Percentiles rank a stretch among this genome's conserved stretches.
Evolutionary conservation across 805 yeast genomes (phyloP).

Genomic region (Ogataea henricii): DNA sequence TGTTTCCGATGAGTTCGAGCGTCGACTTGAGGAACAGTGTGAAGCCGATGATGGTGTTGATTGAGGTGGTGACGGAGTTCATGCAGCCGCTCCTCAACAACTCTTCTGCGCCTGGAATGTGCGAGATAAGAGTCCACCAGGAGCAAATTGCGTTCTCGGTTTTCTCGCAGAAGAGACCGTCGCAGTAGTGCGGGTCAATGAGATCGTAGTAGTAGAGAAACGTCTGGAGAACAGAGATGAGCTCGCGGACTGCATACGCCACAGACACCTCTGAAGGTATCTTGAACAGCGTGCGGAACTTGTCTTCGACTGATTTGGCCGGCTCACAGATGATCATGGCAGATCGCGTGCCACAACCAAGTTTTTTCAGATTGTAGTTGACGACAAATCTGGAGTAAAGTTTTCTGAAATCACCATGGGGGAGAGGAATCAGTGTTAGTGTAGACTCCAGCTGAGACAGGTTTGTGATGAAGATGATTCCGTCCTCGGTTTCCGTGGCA

Average conservation of each 20-base stretch:
- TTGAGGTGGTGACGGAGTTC: constrained; percentile 45
- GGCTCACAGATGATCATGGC: constrained; percentile 71
- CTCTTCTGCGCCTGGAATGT: constrained; percentile 36
- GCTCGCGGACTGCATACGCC: constrained; percentile 67
- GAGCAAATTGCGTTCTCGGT: constrained; percentile 69
- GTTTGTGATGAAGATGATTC: constrained; percentile 76
- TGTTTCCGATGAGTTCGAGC: constrained; percentile 56
- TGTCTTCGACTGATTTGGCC: constrained; percentile 76
- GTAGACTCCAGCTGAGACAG: constrained; percentile 72
- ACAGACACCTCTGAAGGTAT: constrained; percentile 56
- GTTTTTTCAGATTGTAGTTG: constrained; percentile 72
- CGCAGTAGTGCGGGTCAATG: constrained; percentile 67
- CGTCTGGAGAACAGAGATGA: constrained; percentile 74
- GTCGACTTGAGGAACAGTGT: constrained; percentile 66
- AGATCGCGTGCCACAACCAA: constrained; percentile 86
- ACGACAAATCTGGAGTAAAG: constrained; percentile 60
- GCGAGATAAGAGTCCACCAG: constrained; percentile 71
- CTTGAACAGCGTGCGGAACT: constrained; percentile 74
- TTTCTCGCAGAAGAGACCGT: constrained; percentile 79
- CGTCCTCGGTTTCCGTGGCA: constrained; percentile 62
- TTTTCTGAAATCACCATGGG: constrained; percentile 51
- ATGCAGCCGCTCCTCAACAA: constrained; percentile 26
- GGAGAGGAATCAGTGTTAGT: constrained; percentile 69
- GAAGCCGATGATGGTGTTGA: constrained; percentile 79
- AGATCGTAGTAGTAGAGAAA: constrained; percentile 76